A percentile compares a stretch with the other conserved stretches of the same genome.
Conservation (phyloP, 148 eudicot species). For the Simmondsia chinensis region DNA sequence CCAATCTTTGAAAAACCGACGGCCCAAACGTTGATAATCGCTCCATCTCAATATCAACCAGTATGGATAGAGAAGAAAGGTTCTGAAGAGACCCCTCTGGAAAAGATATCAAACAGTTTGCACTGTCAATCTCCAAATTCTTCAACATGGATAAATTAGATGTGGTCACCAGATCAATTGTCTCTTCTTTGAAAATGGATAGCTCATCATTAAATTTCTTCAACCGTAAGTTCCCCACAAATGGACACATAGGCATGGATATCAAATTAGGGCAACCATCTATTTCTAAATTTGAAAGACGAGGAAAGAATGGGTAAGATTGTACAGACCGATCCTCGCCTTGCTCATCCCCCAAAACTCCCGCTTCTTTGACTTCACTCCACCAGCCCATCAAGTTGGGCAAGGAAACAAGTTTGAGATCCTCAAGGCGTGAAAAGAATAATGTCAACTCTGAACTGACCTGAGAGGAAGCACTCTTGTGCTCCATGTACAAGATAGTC, state of each 20-base stretch:
- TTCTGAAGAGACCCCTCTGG: too few relatives aligned
- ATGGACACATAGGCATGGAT: slow-evolving; percentile 12
- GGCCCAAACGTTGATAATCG: too few relatives aligned
- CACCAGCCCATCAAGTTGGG: slow-evolving; percentile 14
- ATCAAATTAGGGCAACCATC: neutral
- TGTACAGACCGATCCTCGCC: too few relatives aligned
- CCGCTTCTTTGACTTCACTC: neutral
- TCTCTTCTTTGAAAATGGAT: neutral
- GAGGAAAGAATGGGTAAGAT: neutral
- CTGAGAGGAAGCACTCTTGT: neutral
- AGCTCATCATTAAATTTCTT: neutral
- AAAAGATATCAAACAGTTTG: too few relatives aligned
- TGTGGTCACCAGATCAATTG: too few relatives aligned
- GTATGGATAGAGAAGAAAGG: too few relatives aligned
- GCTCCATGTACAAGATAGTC: slow-evolving; percentile 10
- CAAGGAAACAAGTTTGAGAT: neutral
- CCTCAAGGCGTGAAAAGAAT: slow-evolving; percentile 16
- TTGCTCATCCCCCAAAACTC: neutral
- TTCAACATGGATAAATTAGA: too few relatives aligned
- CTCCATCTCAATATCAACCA: too few relatives aligned
- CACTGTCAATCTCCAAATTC: too few relatives aligned
- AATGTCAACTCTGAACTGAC: neutral
- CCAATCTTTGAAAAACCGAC: too few relatives aligned
- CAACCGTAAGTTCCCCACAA: neutral
- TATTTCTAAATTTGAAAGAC: neutral